Percentiles rank a stretch among this genome's conserved stretches.
Evolutionary conservation across 306 rosid genomes (phyloP).

Genomic region (Trifolium repens): DNA sequence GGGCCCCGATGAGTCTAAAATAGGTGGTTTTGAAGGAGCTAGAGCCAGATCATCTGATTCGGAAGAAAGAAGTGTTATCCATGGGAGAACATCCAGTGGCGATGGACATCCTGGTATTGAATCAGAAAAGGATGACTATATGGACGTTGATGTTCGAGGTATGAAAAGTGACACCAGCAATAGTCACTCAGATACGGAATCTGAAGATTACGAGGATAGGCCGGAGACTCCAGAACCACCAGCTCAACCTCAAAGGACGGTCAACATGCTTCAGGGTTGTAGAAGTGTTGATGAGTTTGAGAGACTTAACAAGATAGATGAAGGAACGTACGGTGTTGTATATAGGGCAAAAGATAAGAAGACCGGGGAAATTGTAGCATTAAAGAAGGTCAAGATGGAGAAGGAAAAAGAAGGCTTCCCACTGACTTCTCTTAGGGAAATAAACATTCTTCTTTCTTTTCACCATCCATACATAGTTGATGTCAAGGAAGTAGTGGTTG

Average conservation of each 20-base stretch:
- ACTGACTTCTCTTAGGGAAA: conserved; percentile 96
- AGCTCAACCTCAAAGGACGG: conserved; percentile 68
- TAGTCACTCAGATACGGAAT: conserved; percentile 63
- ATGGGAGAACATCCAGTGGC: conserved; percentile 62
- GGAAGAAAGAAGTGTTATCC: conserved; percentile 57
- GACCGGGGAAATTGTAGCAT: conserved; percentile 88
- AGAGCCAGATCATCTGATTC: conserved; percentile 73
- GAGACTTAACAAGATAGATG: conserved; percentile 96
- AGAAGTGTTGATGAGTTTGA: conserved; percentile 99
- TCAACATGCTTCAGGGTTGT: conserved; percentile 98
- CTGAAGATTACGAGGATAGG: conserved; percentile 67
- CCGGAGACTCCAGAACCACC: conserved; percentile 61
- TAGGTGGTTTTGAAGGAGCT: conserved; percentile 65
- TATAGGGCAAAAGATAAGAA: conserved; percentile 95
- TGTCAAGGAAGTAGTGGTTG: conserved; percentile 98
- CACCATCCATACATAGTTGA: conserved; percentile 95
- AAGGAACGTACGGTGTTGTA: conserved; percentile 98
- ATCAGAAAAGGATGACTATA: conserved; percentile 69
- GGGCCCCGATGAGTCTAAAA: conserved; percentile 70
- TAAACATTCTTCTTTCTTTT: conserved; percentile 96
- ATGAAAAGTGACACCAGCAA: conserved; percentile 53
- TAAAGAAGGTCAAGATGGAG: conserved; percentile 99
- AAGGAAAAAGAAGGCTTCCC: conserved; percentile 99
- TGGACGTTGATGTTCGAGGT: conserved; percentile 67
- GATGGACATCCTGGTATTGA: conserved; percentile 65